These are phyloP conservation scores for Annona cherimola DNA, from an alignment of 164 flowering plant genomes.

Conservation along the genomic window DNA sequence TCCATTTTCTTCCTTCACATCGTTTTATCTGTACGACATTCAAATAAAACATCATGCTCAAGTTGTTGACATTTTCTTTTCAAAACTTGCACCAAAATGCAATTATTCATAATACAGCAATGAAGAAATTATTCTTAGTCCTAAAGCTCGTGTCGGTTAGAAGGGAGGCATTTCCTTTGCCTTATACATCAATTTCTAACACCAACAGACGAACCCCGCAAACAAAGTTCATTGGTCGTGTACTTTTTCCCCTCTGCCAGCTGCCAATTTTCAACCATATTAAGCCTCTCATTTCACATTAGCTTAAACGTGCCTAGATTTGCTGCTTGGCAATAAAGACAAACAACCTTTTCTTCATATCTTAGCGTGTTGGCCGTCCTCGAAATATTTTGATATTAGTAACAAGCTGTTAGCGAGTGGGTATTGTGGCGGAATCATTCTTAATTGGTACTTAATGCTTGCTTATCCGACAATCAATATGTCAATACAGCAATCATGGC, in stretches of 20 bases:
- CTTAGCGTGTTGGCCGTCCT: not conserved
- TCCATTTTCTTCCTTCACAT: not conserved
- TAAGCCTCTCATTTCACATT: not conserved
- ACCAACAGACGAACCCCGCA: slow-evolving; percentile 11
- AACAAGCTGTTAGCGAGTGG: no score
- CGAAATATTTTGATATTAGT: no score
- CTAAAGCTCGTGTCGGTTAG: slow-evolving; percentile 10
- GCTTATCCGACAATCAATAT: no score
- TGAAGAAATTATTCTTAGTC: not conserved
- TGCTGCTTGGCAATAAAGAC: slow-evolving; percentile 10
- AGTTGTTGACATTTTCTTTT: no score
- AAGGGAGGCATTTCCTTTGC: slow-evolving; percentile 4
- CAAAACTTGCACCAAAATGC: not conserved
- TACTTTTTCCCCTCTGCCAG: not conserved
- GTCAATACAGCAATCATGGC: no score
- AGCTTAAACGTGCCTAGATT: not conserved
- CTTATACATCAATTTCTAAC: slow-evolving; percentile 6
- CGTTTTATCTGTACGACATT: not conserved
- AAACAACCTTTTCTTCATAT: slow-evolving; percentile 16
- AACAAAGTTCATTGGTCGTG: not conserved
- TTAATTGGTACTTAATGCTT: no score
- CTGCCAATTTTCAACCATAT: not conserved
- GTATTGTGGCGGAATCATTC: no score
- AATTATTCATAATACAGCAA: not conserved
- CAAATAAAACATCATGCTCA: not conserved